These are phyloP conservation scores for Wickerhamomyces strasburgensis DNA, from an alignment of 805 yeast genomes.

Conservation along the genomic window DNA sequence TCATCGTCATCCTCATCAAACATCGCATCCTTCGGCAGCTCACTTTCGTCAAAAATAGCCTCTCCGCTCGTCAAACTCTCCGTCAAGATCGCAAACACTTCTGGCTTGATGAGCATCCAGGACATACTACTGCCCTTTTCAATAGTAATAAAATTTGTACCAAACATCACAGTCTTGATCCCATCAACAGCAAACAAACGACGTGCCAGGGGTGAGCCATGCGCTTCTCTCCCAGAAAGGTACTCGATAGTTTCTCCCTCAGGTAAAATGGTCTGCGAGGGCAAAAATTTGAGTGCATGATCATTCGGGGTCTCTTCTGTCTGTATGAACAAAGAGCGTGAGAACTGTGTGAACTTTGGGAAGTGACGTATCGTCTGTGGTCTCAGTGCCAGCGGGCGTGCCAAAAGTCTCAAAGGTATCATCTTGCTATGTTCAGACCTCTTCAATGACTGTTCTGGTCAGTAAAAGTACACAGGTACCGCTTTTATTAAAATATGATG, in stretches of 20 bases:
- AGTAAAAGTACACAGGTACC: too few species aligned
- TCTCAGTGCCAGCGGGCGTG: not conserved
- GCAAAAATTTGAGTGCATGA: constrained; percentile 78
- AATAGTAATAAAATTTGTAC: constrained; percentile 77
- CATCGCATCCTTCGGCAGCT: constrained; percentile 32
- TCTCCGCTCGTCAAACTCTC: constrained; percentile 35
- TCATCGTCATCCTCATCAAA: constrained; percentile 62
- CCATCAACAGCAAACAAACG: constrained; percentile 75
- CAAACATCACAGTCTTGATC: constrained; percentile 70
- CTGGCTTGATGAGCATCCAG: constrained; percentile 64
- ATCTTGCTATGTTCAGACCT: too few species aligned
- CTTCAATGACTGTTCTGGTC: not conserved
- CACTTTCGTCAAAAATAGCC: constrained; percentile 42
- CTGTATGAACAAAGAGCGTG: constrained; percentile 56
- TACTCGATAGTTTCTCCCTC: constrained; percentile 66
- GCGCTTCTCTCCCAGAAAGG: constrained; percentile 69
- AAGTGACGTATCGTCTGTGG: not conserved
- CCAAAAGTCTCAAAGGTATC: too few species aligned
- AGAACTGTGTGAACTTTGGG: too few species aligned
- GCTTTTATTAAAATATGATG: too few species aligned
- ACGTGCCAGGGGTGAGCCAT: constrained; percentile 69
- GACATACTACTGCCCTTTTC: constrained; percentile 48
- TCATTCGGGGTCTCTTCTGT: constrained; percentile 85
- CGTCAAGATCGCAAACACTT: constrained; percentile 41
- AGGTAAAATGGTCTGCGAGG: constrained; percentile 65